Evolutionary conservation across 75 land plant genomes (phyloP).

Genomic region (Cupressus sempervirens): DNA sequence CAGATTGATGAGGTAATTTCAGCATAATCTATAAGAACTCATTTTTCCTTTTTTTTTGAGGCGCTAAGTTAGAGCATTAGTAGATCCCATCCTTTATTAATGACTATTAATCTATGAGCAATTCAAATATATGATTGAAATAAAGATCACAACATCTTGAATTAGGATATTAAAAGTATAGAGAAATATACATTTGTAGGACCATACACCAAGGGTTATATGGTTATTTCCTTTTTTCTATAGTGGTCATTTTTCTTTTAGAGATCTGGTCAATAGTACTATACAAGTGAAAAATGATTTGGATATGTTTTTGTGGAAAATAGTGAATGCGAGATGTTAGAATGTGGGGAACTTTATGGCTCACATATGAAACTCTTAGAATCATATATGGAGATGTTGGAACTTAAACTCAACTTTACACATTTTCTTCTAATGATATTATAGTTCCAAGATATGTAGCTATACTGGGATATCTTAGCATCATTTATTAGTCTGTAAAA

Average conservation of each 20-base stretch:
- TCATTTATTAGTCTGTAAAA: slow-evolving; percentile 55
- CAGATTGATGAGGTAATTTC: too few relatives aligned
- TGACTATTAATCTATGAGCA: too few relatives aligned
- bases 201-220: background rate
- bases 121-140: too few relatives aligned
- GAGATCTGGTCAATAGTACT: background rate
- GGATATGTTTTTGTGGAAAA: background rate
- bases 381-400: slow-evolving; percentile 59
- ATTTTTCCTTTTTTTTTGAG: too few relatives aligned
- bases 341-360: slow-evolving; percentile 23
- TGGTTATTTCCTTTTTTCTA: background rate
- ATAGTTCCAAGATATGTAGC: slow-evolving; percentile 28
- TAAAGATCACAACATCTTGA: too few relatives aligned
- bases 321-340: slow-evolving; percentile 12
- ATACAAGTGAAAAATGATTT: background rate
- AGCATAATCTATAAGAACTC: too few relatives aligned
- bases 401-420: slow-evolving; percentile 62
- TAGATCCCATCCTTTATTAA: too few relatives aligned
- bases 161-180: too few relatives aligned
- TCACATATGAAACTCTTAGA: too few relatives aligned
- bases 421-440: slow-evolving; percentile 33
- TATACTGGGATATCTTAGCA: slow-evolving; percentile 41
- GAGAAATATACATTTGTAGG: too few relatives aligned
- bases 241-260: too few relatives aligned
- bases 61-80: too few relatives aligned